Base-by-base conservation (phyloP, 202 grass and related monocot genomes). In the Carex sylvatica region DNA sequence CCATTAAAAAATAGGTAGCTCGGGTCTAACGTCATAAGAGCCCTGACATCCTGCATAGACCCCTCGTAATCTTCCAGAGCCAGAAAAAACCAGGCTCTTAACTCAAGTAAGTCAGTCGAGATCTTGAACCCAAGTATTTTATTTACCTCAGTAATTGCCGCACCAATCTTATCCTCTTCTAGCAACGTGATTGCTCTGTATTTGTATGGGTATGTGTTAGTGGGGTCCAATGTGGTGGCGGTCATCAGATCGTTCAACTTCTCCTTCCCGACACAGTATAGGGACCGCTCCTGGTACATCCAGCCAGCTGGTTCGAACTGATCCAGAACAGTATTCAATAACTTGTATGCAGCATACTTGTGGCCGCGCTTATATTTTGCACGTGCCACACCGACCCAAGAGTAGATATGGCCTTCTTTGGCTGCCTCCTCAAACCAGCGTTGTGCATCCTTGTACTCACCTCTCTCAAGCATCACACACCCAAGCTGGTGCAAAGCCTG, bases 311-410 rank as follows among this genome's bases (percentile, higher is more conserved):
- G 87, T 16, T 93, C 89, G 38, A 83, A 83, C 16, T 93, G 88
- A 44, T 85, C 60, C 20, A 95, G 65, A 20, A 98, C 79, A 35
- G 80, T 87, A 73, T 90, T 95, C 82, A 88, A 91, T 4, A 98
- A 80, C 87, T 98, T 98, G 84, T 95, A 98, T 1, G 95, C 92
- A 0, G 91, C 81, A 68, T 98, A 98, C 67, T 98, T 98, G 89
- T 98, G 95, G 26, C 95, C 95, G 9, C 91, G 84, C 83, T 91
- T 95, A 87, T 81, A 95, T 73, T 95, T 98, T 83, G 95, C 91
- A 6, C 95, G 89, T 0, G 95, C 95, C 9, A 90, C 87, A 0
- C 95, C 95, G 23, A 90, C 87, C 19, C 88, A 82, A 12, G 95
- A 98, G 79, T 98, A 98, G 26, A 93, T 87, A 30, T 98, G 95